A percentile compares a stretch with the other conserved stretches of the same genome.
Evolutionary conservation across 1,284 basidiomycete genomes (phyloP).

Genomic region (Trichosporon coremiiforme): DNA sequence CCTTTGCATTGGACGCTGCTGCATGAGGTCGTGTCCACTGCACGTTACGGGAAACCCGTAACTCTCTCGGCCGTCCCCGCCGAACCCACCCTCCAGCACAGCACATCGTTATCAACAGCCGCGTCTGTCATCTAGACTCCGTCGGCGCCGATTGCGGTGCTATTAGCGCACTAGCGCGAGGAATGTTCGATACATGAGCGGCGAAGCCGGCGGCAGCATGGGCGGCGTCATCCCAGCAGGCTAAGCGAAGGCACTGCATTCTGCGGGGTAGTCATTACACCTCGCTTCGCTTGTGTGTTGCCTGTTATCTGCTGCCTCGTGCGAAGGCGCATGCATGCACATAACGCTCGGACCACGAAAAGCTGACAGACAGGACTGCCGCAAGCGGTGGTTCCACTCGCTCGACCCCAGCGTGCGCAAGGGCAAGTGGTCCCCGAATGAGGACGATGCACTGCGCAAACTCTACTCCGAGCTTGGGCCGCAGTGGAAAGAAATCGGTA

Average conservation of each 20-base stretch:
- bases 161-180: too few relatives aligned
- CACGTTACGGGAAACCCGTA: not conserved
- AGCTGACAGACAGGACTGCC: constrained; percentile 31
- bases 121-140: not conserved
- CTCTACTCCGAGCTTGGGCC: constrained; percentile 33
- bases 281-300: not conserved
- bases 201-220: not conserved
- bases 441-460: constrained; percentile 32
- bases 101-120: constrained; percentile 1
- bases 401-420: constrained; percentile 36
- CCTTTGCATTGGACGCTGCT: not conserved
- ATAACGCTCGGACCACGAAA: not conserved
- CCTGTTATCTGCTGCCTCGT: too few relatives aligned
- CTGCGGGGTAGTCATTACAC: constrained; percentile 2
- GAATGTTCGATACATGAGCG: not conserved
- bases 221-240: not conserved
- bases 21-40: not conserved
- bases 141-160: not conserved
- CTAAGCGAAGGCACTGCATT: constrained; percentile 19
- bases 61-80: not conserved
- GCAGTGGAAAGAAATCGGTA: constrained; percentile 38
- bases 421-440: constrained; percentile 35
- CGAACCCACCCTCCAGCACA: not conserved
- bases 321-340: not conserved
- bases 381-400: constrained; percentile 37